These are phyloP conservation scores for Buddleja alternifolia DNA, from an alignment of 257 asterid genomes.

Conservation along the genomic window DNA sequence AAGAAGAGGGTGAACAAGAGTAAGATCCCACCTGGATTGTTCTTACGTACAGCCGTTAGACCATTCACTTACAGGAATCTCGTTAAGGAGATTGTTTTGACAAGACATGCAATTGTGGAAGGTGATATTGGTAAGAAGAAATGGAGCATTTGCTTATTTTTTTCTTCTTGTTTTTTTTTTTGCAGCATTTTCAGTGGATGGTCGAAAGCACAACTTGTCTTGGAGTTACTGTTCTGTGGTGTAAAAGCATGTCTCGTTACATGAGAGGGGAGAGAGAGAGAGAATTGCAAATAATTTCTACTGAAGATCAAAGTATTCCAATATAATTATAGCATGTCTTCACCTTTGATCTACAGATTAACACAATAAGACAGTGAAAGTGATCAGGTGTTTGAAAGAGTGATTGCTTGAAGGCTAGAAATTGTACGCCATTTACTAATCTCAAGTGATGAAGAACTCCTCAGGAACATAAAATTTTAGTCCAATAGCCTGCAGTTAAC, in stretches of 20 bases:
- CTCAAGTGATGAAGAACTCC: conserved; percentile 49
- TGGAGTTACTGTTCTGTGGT: no score
- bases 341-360: no score
- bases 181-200: no score
- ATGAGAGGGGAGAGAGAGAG: no score
- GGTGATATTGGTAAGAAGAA: conserved; percentile 72
- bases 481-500: conserved; percentile 71
- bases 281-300: no score
- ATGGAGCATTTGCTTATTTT: conserved; percentile 28
- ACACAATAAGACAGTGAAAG: no score
- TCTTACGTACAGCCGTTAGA: conserved; percentile 81
- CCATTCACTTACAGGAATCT: conserved; percentile 87
- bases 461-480: conserved; percentile 79
- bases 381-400: no score
- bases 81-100: conserved; percentile 85
- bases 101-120: conserved; percentile 83
- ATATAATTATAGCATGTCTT: no score
- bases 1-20: conserved; percentile 71
- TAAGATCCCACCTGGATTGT: conserved; percentile 73
- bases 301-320: no score
- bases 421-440: conserved; percentile 15
- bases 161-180: no score
- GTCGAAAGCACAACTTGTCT: no score
- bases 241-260: no score
- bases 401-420: neutral